phyloP scores from a whole-genome alignment of 2,329 filamentous ascomycete species.

The Paecilomyces formosus region DNA sequence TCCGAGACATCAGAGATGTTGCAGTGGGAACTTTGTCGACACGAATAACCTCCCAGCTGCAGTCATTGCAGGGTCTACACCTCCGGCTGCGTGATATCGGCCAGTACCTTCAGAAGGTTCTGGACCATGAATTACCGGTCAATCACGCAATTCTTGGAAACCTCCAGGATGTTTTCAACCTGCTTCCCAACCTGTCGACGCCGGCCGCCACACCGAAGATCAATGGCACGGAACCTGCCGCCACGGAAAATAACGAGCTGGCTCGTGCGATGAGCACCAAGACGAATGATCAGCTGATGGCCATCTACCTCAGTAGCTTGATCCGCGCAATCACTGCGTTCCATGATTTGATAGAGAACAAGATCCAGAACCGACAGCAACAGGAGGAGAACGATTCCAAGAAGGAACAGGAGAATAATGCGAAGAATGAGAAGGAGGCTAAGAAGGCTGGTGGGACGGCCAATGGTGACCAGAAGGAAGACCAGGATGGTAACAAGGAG shows the following conservation, averaged over 20 bases:
- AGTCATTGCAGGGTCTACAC: conserved; percentile 93
- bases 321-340: conserved; percentile 97
- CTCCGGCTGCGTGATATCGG: conserved; percentile 92
- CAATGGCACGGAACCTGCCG: conserved; percentile 50
- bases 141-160: conserved; percentile 97
- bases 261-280: conserved; percentile 97
- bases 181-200: conserved; percentile 89
- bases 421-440: conserved; percentile 56
- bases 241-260: conserved; percentile 68
- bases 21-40: conserved; percentile 95
- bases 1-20: conserved; percentile 96
- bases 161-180: conserved; percentile 98
- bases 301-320: conserved; percentile 93
- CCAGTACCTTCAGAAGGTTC: conserved; percentile 89
- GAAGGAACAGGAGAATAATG: conserved; percentile 62
- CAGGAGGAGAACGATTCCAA: conserved; percentile 87
- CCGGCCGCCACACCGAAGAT: conserved; percentile 56
- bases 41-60: conserved; percentile 92
- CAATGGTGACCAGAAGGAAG: conserved; percentile 50
- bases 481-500: conserved; percentile 51
- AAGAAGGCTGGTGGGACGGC: conserved; percentile 44
- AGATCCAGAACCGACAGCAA: conserved; percentile 97
- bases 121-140: conserved; percentile 84
- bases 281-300: conserved; percentile 98
- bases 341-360: conserved; percentile 99